Conservation (phyloP, 2,329 filamentous ascomycete species). For the Trichoderma sp. region DNA sequence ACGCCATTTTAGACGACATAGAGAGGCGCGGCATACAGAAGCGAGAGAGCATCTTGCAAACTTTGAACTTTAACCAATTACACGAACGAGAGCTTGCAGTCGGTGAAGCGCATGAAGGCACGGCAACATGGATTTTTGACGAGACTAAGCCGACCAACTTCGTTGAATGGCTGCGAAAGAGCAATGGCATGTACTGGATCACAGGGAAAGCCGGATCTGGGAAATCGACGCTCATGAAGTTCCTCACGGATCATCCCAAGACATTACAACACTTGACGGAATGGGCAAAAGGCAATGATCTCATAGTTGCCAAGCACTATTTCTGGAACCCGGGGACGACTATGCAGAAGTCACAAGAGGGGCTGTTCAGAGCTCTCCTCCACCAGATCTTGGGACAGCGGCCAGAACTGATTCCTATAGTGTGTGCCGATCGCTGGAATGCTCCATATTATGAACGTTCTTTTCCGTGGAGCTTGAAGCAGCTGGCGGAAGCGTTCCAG, state of each 20-base stretch:
- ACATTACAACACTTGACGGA: background rate
- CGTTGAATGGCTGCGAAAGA: conserved; percentile 32
- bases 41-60: conserved; percentile 1
- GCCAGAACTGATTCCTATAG: conserved; percentile 1
- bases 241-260: conserved; percentile 18
- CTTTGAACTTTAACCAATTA: conserved; percentile 6
- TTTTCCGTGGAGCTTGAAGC: conserved; percentile 1
- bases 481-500: conserved; percentile 11
- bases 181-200: conserved; percentile 37
- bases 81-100: conserved; percentile 16
- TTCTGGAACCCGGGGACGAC: conserved; percentile 29
- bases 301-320: conserved; percentile 26
- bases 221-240: conserved; percentile 49
- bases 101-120: conserved; percentile 28
- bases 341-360: conserved; percentile 30
- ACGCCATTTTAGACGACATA: background rate
- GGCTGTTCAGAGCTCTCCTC: conserved; percentile 28
- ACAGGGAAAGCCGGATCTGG: conserved; percentile 44
- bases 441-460: background rate
- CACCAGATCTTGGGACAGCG: conserved; percentile 27
- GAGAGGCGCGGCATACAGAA: conserved; percentile 8
- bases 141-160: conserved; percentile 29
- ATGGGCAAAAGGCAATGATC: background rate
- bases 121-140: conserved; percentile 38
- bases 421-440: conserved; percentile 10